Base-by-base conservation (phyloP, 129 eudicot genomes). In the Scalesia atractyloides region DNA sequence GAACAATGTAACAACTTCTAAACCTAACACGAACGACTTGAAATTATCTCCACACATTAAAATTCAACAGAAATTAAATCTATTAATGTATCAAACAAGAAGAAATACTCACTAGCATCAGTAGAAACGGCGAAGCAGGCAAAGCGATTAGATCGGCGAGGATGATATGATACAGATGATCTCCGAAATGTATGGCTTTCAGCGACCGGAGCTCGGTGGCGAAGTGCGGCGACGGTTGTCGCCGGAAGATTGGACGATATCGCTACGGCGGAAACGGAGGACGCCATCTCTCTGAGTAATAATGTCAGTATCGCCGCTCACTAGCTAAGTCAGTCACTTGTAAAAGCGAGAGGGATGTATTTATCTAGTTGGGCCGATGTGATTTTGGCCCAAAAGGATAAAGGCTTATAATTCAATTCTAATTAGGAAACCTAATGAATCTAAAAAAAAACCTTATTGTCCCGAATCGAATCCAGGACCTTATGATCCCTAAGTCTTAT, bases 81-180 rank as follows among this genome's bases (percentile, higher is more conserved):
- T 5, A 24, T 30, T 24, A 61, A 30, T n/a, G 50, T n/a, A 26
- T 12, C 50, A 10, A 34, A 36, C 30, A 7, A 49, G 5, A 26
- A 2, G 3, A 24, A 49, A 13, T 48, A 17, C 84, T 74, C 47
- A 87, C 89, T 44, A 19, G 92, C 74, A 30, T 77, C 69, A 18
- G 91, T 66, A 43, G 98, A 82, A 76, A 81, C 54, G 86, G 82
- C 70, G 7, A 86, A 61, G 63, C 84, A 94, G 83, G 88, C 84
- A 64, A 90, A 84, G 39, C 82, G 75, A 15, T 73, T 77, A 49
- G 92, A 85, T 43, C 72, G 66, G 44, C 14, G 68, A 22, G 77
- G 39, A 37, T 54, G 20, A 63, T 60, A 76, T n/a, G 78, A 72
- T 18, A 66, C 10, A 5, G 85, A 69, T 2, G 83, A 79, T 20